Evolutionary conservation across 805 yeast species (phyloP).

Genomic region (Myxozyma kluyveri): DNA sequence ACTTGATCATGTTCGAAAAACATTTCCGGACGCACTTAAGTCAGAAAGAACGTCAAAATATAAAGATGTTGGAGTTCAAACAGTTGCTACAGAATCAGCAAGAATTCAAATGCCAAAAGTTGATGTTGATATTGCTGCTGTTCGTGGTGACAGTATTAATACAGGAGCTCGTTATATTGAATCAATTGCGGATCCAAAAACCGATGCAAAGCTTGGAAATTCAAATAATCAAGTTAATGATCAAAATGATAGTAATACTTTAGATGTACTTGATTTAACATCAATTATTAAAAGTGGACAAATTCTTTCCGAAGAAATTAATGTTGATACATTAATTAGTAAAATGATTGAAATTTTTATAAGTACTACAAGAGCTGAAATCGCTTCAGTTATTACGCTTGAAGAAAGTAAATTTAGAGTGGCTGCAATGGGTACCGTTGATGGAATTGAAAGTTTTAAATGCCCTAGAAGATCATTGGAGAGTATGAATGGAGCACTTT

Average conservation of each 20-base stretch:
- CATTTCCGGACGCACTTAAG: slow-evolving; percentile 5
- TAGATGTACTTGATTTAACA: slow-evolving; percentile 30
- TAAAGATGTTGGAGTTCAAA: slow-evolving; percentile 21
- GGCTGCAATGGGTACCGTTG: slow-evolving; percentile 28
- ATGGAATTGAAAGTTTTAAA: slow-evolving; percentile 13
- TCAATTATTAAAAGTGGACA: slow-evolving; percentile 31
- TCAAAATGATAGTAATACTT: slow-evolving; percentile 10
- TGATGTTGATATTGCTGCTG: background rate
- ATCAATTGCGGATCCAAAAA: background rate
- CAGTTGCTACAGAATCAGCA: slow-evolving; percentile 8
- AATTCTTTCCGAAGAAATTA: slow-evolving; percentile 30
- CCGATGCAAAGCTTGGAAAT: background rate
- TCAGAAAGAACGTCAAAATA: background rate
- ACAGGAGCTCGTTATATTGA: background rate
- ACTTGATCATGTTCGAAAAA: slow-evolving; percentile 5
- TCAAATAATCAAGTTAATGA: too few relatives aligned
- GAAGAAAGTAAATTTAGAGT: slow-evolving; percentile 23
- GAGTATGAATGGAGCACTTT: slow-evolving; percentile 6
- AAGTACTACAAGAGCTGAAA: slow-evolving; percentile 28
- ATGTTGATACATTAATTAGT: slow-evolving; percentile 23
- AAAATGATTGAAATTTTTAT: slow-evolving; percentile 30
- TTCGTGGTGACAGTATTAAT: background rate
- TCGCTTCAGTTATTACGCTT: slow-evolving; percentile 23
- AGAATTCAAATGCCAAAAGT: background rate
- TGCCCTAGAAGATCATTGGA: slow-evolving; percentile 11